phyloP scores from a whole-genome alignment of 148 eudicot genomes.

The Silene uniflora region DNA sequence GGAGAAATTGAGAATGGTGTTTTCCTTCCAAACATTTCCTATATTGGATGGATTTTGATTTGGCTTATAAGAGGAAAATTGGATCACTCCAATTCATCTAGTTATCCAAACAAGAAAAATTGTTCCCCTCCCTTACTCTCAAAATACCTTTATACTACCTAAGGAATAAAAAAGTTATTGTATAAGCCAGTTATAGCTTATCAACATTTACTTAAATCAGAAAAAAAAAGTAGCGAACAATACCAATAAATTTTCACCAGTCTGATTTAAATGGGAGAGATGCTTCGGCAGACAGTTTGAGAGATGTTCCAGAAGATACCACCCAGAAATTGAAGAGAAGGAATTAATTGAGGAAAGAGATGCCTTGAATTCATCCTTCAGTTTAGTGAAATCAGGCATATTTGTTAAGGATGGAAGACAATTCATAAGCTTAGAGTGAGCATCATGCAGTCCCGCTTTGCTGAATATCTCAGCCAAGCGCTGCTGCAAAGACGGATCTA shows the following conservation, averaged over 20 bases:
- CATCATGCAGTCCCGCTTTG: conserved; percentile 61
- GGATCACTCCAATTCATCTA: neutral
- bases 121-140: no score
- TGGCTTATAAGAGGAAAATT: neutral
- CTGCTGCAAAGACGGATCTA: conserved; percentile 45
- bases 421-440: conserved; percentile 47
- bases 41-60: neutral
- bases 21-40: neutral
- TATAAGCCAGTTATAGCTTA: neutral
- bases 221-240: conserved; percentile 6
- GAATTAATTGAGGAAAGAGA: conserved; percentile 47
- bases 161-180: no score
- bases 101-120: no score
- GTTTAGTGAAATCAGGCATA: conserved; percentile 58
- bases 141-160: no score
- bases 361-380: conserved; percentile 49
- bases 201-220: neutral
- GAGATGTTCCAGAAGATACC: conserved; percentile 66
- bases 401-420: conserved; percentile 75
- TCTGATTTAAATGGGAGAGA: conserved; percentile 45
- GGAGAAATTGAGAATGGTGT: neutral
- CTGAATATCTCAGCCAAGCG: conserved; percentile 53
- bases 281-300: conserved; percentile 67
- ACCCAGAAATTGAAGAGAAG: conserved; percentile 50
- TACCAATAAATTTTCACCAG: conserved; percentile 57